phyloP scores from a whole-genome alignment of 2,329 filamentous ascomycete genomes.

The Penicillium hordei region DNA sequence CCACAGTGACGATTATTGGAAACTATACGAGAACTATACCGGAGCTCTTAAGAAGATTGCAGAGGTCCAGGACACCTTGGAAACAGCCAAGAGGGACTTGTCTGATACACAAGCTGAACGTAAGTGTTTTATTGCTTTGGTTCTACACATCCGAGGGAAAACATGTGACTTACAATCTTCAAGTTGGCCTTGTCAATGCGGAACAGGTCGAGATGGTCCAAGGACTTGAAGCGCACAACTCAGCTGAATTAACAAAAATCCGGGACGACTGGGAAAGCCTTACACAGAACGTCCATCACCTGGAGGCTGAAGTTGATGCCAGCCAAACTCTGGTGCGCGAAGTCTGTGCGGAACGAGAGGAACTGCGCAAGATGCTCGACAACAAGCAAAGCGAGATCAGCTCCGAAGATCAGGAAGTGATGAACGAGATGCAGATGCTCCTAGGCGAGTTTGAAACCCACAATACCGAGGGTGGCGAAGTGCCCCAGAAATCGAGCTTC shows the following conservation, averaged over 20 bases:
- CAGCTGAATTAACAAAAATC: slow-evolving; percentile 35
- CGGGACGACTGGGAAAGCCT: slow-evolving; percentile 38
- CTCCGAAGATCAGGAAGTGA: slow-evolving; percentile 42
- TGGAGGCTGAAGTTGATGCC: slow-evolving; percentile 42
- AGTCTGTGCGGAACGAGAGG: slow-evolving; percentile 41
- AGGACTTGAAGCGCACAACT: slow-evolving; percentile 38
- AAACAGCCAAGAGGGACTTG: slow-evolving; percentile 38
- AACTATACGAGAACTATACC: slow-evolving; percentile 43
- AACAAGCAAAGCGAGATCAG: slow-evolving; percentile 41
- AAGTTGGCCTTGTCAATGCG: slow-evolving; percentile 38
- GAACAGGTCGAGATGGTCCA: slow-evolving; percentile 42
- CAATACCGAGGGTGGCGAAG: slow-evolving; percentile 34
- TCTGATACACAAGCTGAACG: slow-evolving; percentile 38
- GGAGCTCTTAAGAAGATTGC: slow-evolving; percentile 39
- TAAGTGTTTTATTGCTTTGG: slow-evolving; percentile 23
- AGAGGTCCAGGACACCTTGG: slow-evolving; percentile 39
- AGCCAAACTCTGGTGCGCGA: slow-evolving; percentile 41
- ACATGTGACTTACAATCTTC: slow-evolving; percentile 21
- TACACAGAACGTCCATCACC: slow-evolving; percentile 36
- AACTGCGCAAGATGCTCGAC: slow-evolving; percentile 41
- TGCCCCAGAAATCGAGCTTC: slow-evolving; percentile 37
- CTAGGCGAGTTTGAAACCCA: slow-evolving; percentile 42
- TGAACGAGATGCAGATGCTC: slow-evolving; percentile 44
- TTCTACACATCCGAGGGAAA: background rate
- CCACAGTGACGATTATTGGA: slow-evolving; percentile 42